Evolutionary conservation across 1,284 basidiomycete species (phyloP).

Genomic region (Schizophyllum amplum): DNA sequence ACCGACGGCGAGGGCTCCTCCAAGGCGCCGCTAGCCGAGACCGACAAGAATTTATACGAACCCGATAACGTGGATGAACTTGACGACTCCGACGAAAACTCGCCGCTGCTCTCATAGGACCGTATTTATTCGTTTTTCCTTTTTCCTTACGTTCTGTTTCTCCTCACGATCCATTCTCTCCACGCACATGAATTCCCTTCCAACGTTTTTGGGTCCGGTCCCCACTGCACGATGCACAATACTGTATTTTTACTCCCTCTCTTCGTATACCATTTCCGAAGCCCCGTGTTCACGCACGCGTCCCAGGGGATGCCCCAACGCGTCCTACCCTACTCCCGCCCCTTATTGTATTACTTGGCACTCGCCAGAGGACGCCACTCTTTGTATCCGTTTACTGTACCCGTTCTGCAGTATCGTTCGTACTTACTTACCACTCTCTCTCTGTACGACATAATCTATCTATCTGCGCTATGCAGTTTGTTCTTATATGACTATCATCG

Average conservation of each 20-base stretch:
- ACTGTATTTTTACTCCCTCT: background rate
- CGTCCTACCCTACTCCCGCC: too few species aligned
- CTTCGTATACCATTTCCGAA: background rate
- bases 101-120: background rate
- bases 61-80: background rate
- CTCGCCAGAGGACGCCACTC: too few species aligned
- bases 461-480: too few species aligned
- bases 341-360: too few species aligned
- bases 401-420: too few species aligned
- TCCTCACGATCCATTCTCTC: background rate
- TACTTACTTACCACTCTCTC: too few species aligned
- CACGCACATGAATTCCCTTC: too few species aligned
- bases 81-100: background rate
- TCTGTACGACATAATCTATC: too few species aligned
- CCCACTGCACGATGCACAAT: background rate
- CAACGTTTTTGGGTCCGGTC: too few species aligned
- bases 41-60: background rate
- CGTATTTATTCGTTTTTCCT: background rate
- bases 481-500: too few species aligned
- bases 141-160: background rate
- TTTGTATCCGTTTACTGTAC: too few species aligned
- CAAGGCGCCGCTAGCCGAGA: background rate
- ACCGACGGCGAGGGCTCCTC: background rate
- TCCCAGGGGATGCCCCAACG: too few species aligned
- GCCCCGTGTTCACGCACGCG: background rate